These are phyloP conservation scores for Pseudisothecium myosuroides DNA, from an alignment of 225 moss, liverwort and hornwort genomes.

Conservation along the genomic window DNA sequence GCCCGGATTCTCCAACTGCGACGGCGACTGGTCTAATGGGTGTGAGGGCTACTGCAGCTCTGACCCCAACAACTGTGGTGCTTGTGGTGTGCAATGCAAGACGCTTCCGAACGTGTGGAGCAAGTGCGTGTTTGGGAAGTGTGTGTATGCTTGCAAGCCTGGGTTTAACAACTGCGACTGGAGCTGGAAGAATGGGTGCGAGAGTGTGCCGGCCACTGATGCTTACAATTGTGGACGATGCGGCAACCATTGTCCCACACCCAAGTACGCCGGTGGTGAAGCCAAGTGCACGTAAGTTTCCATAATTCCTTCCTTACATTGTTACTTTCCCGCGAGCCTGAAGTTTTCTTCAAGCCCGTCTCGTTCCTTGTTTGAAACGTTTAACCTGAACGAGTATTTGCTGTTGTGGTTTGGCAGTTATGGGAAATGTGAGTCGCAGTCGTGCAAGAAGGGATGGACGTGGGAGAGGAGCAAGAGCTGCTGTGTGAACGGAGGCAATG, in stretches of 20 bases:
- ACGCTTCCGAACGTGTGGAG: not conserved
- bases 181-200: not conserved
- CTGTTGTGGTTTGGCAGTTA: not conserved
- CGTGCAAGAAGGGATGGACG: not conserved
- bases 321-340: too few species aligned
- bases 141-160: not conserved
- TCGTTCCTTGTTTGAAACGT: not conserved
- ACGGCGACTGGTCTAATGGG: not conserved
- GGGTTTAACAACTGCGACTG: not conserved
- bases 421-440: not conserved
- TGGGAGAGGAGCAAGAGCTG: not conserved
- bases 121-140: not conserved
- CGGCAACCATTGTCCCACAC: not conserved
- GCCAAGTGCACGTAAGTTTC: not conserved
- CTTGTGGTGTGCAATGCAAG: not conserved
- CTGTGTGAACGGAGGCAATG: not conserved
- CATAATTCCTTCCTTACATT: not conserved
- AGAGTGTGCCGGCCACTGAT: not conserved
- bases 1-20: not conserved
- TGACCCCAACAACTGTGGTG: not conserved
- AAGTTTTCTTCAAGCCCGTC: not conserved
- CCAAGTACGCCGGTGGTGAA: not conserved
- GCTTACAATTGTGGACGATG: not conserved
- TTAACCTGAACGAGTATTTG: not conserved
- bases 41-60: not conserved